Conservation (phyloP, 345 rosid genomes). For the Gossypioides kirkii region DNA sequence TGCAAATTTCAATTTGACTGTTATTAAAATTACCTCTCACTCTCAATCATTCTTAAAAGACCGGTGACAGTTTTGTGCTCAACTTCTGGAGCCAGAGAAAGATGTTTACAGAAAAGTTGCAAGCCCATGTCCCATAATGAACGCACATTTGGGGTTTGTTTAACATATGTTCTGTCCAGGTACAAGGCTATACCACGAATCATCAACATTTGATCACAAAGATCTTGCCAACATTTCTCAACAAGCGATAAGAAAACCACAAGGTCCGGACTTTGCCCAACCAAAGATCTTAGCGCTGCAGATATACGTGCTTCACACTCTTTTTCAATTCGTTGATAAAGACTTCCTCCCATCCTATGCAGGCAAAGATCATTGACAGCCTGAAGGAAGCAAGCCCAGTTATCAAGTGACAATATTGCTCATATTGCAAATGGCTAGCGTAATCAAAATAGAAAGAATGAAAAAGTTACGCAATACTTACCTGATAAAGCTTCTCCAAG, state of each 20-base stretch:
- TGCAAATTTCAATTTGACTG: background rate
- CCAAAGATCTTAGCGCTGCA: slow-evolving; percentile 69
- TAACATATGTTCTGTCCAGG: slow-evolving; percentile 88
- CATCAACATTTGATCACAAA: slow-evolving; percentile 91
- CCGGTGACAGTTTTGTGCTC: slow-evolving; percentile 95
- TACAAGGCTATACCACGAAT: slow-evolving; percentile 94
- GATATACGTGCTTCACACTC: slow-evolving; percentile 83
- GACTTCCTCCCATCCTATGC: slow-evolving; percentile 88
- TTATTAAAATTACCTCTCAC: slow-evolving; percentile 61
- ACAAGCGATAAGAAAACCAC: slow-evolving; percentile 84
- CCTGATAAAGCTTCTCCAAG: slow-evolving; percentile 89
- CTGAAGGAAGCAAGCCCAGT: slow-evolving; percentile 33
- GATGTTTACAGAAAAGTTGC: slow-evolving; percentile 90
- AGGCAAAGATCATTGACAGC: slow-evolving; percentile 89
- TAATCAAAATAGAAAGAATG: background rate
- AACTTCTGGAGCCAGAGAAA: slow-evolving; percentile 73
- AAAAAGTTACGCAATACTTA: slow-evolving; percentile 15
- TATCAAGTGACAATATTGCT: slow-evolving; percentile 10
- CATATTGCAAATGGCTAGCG: slow-evolving; percentile 7
- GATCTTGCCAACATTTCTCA: slow-evolving; percentile 95
- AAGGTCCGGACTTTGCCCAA: slow-evolving; percentile 94
- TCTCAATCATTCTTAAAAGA: slow-evolving; percentile 88
- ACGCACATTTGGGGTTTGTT: slow-evolving; percentile 73
- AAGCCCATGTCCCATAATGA: slow-evolving; percentile 99
- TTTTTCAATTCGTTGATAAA: slow-evolving; percentile 78